Percentiles rank a stretch among this genome's conserved stretches.
Conservation (phyloP, 2,329 filamentous ascomycete species). For the Rhinocladiella similis region DNA sequence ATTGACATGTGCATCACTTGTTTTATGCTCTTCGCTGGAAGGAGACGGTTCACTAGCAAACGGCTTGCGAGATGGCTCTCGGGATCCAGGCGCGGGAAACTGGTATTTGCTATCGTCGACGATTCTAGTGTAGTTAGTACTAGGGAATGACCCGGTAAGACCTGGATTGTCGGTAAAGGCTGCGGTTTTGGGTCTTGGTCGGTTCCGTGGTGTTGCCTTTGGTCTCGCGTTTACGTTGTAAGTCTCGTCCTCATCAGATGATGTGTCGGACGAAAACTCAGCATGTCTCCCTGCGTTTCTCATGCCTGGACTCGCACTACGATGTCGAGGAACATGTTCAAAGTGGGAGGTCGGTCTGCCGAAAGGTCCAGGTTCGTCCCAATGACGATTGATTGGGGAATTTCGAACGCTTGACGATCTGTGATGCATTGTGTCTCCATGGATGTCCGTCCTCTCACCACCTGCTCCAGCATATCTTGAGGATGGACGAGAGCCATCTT, state of each 20-base stretch:
- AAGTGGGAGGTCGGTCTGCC: slow-evolving; percentile 40
- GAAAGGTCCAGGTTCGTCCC: slow-evolving; percentile 30
- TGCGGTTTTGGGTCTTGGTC: slow-evolving; percentile 12
- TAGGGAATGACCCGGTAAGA: slow-evolving; percentile 27
- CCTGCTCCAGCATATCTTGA: slow-evolving; percentile 55
- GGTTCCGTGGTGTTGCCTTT: slow-evolving; percentile 35
- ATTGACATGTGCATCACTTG: slow-evolving; percentile 4
- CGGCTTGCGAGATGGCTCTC: slow-evolving; percentile 21
- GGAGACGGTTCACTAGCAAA: slow-evolving; percentile 20
- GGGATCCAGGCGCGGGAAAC: slow-evolving; percentile 27
- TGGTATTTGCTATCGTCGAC: slow-evolving; percentile 24
- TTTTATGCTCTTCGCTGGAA: slow-evolving; percentile 9
- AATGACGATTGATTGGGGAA: slow-evolving; percentile 41
- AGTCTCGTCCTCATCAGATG: slow-evolving; percentile 33
- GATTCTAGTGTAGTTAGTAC: slow-evolving; percentile 29
- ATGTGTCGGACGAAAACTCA: slow-evolving; percentile 22
- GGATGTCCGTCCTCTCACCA: slow-evolving; percentile 60
- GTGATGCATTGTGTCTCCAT: slow-evolving; percentile 47
- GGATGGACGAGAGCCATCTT: slow-evolving; percentile 49
- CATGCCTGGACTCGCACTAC: slow-evolving; percentile 46
- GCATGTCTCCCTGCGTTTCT: slow-evolving; percentile 23
- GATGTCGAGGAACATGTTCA: slow-evolving; percentile 39
- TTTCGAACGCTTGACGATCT: slow-evolving; percentile 57
- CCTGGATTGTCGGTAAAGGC: slow-evolving; percentile 15
- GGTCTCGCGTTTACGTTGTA: slow-evolving; percentile 32